Conservation (phyloP, 805 yeast genomes). For the Myxozyma vanderwaltii region DNA sequence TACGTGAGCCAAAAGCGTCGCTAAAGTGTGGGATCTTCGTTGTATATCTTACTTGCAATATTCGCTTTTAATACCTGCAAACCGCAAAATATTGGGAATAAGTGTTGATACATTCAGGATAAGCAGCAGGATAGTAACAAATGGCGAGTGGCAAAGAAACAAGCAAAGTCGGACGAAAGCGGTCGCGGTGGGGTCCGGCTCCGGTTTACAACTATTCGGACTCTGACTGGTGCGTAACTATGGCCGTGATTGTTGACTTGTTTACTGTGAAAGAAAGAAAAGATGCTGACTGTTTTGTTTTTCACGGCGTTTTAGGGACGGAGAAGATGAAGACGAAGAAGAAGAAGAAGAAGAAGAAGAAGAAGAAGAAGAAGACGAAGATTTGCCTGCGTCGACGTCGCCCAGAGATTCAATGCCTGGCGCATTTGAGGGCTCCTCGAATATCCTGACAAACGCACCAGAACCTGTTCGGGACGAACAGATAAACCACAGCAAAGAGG, state of each 20-base stretch:
- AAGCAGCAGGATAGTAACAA: too few relatives aligned
- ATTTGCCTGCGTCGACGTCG: not conserved
- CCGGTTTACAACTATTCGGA: slow-evolving; percentile 1
- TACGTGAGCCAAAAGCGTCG: not conserved
- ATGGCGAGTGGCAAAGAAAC: not conserved
- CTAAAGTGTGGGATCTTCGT: too few relatives aligned
- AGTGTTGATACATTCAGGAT: too few relatives aligned
- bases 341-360: slow-evolving; percentile 6
- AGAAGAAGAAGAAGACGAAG: not conserved
- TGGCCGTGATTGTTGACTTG: not conserved
- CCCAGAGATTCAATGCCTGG: not conserved
- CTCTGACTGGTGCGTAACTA: not conserved
- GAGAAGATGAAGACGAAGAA: slow-evolving; percentile 1
- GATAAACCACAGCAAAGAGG: not conserved
- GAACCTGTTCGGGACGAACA: not conserved
- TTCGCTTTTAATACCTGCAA: too few relatives aligned
- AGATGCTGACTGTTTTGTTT: not conserved
- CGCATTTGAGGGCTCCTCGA: not conserved
- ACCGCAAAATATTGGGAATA: too few relatives aligned
- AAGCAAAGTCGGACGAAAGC: slow-evolving; percentile 1
- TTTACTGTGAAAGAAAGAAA: not conserved
- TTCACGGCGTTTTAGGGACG: not conserved
- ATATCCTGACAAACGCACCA: not conserved
- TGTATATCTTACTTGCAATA: too few relatives aligned
- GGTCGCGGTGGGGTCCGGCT: slow-evolving; percentile 8